Evolutionary conservation across 345 rosid genomes (phyloP).

Genomic region (Brassica cretica): DNA sequence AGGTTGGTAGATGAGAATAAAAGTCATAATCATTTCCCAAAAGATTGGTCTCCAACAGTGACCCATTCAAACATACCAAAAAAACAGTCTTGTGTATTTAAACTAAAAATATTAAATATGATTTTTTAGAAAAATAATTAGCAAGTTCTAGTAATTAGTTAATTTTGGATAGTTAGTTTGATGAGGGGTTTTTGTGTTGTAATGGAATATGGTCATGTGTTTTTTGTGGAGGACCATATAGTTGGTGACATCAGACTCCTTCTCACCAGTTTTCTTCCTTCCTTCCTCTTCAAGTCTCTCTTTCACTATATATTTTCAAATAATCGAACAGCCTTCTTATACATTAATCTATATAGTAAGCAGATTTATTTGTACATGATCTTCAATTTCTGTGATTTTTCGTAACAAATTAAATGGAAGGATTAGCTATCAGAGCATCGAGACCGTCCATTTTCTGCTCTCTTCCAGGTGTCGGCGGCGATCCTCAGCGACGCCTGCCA

Average conservation of each 20-base stretch:
- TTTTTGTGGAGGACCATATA: slow-evolving; percentile 26
- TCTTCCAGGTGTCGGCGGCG: slow-evolving; percentile 24
- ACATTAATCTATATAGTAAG: neutral
- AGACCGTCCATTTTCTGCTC: slow-evolving; percentile 30
- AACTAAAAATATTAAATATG: neutral
- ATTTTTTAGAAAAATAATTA: neutral
- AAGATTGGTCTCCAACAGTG: slow-evolving; percentile 20
- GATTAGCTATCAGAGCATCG: slow-evolving; percentile 37
- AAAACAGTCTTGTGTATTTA: neutral
- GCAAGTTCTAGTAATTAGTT: too few species aligned
- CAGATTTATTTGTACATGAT: slow-evolving; percentile 6
- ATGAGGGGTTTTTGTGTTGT: neutral
- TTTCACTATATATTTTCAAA: slow-evolving; percentile 19
- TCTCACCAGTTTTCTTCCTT: slow-evolving; percentile 35
- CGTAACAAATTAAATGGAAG: slow-evolving; percentile 23
- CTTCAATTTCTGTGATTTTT: neutral
- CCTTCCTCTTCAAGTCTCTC: slow-evolving; percentile 1
- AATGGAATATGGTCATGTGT: slow-evolving; percentile 41
- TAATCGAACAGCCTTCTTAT: neutral
- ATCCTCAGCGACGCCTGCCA: slow-evolving; percentile 1
- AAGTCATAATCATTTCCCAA: slow-evolving; percentile 28
- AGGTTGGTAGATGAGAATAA: slow-evolving; percentile 40
- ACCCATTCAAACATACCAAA: slow-evolving; percentile 25
- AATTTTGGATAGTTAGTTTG: neutral
- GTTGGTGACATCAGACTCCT: slow-evolving; percentile 20